Percentiles rank a stretch among this genome's conserved stretches.
These are phyloP conservation scores for Mycena venus DNA, from an alignment of 768 basidiomycete genomes.

Conservation along the genomic window DNA sequence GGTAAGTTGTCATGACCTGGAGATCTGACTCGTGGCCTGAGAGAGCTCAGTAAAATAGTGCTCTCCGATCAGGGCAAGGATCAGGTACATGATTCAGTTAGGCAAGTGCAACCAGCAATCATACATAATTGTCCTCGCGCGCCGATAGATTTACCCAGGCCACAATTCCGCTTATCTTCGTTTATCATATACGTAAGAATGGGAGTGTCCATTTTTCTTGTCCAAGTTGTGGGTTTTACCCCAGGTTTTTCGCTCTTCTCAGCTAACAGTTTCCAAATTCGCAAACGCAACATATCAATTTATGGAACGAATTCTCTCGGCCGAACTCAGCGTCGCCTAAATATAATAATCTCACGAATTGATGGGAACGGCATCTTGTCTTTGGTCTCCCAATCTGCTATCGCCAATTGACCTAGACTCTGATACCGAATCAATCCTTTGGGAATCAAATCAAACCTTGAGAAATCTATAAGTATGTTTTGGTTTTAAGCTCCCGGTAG, in stretches of 20 bases:
- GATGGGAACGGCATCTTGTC: constrained; percentile 9
- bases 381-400: neutral
- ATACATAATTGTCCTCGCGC: no score
- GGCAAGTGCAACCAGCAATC: neutral
- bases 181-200: no score
- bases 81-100: neutral
- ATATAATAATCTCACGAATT: neutral
- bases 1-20: neutral
- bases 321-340: neutral
- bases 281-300: neutral
- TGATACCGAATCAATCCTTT: neutral
- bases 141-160: neutral
- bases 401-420: neutral
- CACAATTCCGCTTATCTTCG: neutral
- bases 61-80: constrained; percentile 6
- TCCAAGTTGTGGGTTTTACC: neutral
- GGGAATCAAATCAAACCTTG: neutral
- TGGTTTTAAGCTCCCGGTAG: constrained; percentile 17
- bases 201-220: no score
- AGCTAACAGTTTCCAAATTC: neutral
- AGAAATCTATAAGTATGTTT: neutral
- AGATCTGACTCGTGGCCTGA: neutral
- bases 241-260: neutral
- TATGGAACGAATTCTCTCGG: neutral
- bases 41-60: neutral